These are phyloP conservation scores for Phanerochaete carnosa DNA, from an alignment of 768 basidiomycete genomes.

Conservation along the genomic window DNA sequence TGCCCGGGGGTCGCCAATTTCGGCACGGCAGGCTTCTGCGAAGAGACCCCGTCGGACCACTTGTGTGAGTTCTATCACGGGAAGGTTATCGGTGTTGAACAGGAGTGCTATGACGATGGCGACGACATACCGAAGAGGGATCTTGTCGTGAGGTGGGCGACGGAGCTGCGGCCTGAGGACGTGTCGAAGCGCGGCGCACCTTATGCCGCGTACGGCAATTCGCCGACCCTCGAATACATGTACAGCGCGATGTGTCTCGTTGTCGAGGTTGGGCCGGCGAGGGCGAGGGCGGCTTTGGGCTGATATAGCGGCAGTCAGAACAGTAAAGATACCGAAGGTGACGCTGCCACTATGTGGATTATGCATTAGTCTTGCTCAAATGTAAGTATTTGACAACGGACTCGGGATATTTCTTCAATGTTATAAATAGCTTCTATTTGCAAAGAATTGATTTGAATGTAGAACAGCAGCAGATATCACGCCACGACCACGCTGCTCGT, in stretches of 20 bases:
- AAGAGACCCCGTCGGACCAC: background rate
- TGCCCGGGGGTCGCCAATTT: background rate
- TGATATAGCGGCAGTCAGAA: too few relatives aligned
- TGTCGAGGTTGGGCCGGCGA: conserved; percentile 4
- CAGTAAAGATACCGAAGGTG: too few relatives aligned
- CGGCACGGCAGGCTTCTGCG: background rate
- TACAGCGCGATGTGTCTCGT: conserved; percentile 10
- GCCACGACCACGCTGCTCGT: too few relatives aligned
- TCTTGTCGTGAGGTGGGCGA: conserved; percentile 12
- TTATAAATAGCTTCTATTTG: too few relatives aligned
- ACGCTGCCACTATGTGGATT: too few relatives aligned
- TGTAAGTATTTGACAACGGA: too few relatives aligned
- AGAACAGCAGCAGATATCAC: too few relatives aligned
- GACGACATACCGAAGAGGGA: background rate
- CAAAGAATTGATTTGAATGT: too few relatives aligned
- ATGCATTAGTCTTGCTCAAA: too few relatives aligned
- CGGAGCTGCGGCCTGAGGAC: background rate
- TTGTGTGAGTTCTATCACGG: too few relatives aligned
- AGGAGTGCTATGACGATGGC: background rate
- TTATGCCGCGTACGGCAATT: conserved; percentile 12
- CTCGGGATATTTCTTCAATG: too few relatives aligned
- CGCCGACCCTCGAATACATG: background rate
- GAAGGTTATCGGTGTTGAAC: background rate
- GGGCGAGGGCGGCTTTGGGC: background rate
- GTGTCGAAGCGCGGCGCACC: background rate